Evolutionary conservation across 164 flowering plant genomes (phyloP).

Genomic region (Houttuynia cordata): DNA sequence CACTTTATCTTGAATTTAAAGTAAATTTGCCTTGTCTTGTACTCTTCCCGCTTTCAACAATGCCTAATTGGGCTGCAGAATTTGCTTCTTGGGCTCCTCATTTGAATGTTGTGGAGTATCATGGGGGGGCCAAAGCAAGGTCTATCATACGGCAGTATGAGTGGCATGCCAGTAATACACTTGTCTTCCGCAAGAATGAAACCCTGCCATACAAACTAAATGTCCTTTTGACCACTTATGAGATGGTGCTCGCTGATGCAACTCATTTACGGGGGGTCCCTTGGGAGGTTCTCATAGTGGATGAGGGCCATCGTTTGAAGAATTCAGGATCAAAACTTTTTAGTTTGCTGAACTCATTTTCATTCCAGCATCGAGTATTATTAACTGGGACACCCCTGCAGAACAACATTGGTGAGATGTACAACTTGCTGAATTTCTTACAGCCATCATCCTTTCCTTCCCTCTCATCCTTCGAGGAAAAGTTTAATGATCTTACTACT

Average conservation of each 20-base stretch:
- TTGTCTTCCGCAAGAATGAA: slow-evolving; percentile 25
- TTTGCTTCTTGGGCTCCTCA: slow-evolving; percentile 87
- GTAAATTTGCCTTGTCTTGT: slow-evolving; percentile 76
- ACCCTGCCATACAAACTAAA: slow-evolving; percentile 54
- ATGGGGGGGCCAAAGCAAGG: slow-evolving; percentile 92
- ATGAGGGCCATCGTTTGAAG: slow-evolving; percentile 97
- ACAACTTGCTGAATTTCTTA: slow-evolving; percentile 89
- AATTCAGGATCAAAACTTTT: slow-evolving; percentile 94
- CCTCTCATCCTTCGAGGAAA: slow-evolving; percentile 79
- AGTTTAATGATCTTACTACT: slow-evolving; percentile 83
- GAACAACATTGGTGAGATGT: slow-evolving; percentile 96
- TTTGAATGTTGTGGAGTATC: slow-evolving; percentile 95
- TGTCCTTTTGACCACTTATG: slow-evolving; percentile 93
- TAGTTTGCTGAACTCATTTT: slow-evolving; percentile 73
- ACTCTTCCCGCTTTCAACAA: slow-evolving; percentile 95
- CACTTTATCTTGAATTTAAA: slow-evolving; percentile 71
- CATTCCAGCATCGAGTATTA: slow-evolving; percentile 91
- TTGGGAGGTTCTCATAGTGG: slow-evolving; percentile 99
- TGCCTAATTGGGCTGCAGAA: slow-evolving; percentile 99
- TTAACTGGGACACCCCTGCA: slow-evolving; percentile 99
- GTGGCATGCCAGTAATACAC: slow-evolving; percentile 67
- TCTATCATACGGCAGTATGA: slow-evolving; percentile 84
- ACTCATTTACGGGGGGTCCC: slow-evolving; percentile 81
- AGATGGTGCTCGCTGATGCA: slow-evolving; percentile 92
- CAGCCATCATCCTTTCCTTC: slow-evolving; percentile 97